Evolutionary conservation across 768 basidiomycete species (phyloP), one percentile per base, ranked within the genome.

Genomic region (Boletus sp.): DNA sequence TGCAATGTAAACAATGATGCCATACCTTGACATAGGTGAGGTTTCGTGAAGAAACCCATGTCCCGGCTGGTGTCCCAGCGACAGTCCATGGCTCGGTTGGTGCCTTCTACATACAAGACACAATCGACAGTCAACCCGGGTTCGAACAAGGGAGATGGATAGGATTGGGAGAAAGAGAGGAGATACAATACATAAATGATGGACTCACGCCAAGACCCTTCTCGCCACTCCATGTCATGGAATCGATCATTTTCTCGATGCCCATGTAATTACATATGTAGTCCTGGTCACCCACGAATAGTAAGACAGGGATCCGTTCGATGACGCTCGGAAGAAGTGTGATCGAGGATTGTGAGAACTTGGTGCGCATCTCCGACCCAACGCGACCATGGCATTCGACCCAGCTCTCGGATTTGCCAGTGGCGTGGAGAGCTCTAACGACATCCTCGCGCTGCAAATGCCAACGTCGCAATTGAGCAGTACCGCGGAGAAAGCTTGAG

Each of bases 241-340:
- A 74, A 57, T 88, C 84, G 44, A 98, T 89, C 80, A 90, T 84
- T 54, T 79, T 80, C 71, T 98, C 94, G 55, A 93, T 77, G 4
- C 97, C 97, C 48, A 95, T 77, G 69, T 97, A 88, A 70, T 98
- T 98, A 75, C 97, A 98, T 57, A 99, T 97, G 40, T 94, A 74
- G 69, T 98, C 97, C 70, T 98, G 90, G 68, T 97, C 94, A 7
- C 97, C 97, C 0, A 85, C 93, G 62, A 97, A 99, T 43, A 99
- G 77, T 59, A 99, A 67, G n/a, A 98, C 80, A 1, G 88, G 87
- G 19, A 98, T 86, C 57, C 79, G 79, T 58, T 86, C 83, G 30
- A 98, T 77, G 3, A 99, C 76, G 7, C 76, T 74, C 1, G 97
- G 96, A 1, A 99, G 68, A 41, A 97, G 74, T 0, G 79, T 80